A percentile compares a stretch with the other conserved stretches of the same genome.
Evolutionary conservation across 1,139 yeast species (phyloP).

Genomic region (Taphrina wiesneri): DNA sequence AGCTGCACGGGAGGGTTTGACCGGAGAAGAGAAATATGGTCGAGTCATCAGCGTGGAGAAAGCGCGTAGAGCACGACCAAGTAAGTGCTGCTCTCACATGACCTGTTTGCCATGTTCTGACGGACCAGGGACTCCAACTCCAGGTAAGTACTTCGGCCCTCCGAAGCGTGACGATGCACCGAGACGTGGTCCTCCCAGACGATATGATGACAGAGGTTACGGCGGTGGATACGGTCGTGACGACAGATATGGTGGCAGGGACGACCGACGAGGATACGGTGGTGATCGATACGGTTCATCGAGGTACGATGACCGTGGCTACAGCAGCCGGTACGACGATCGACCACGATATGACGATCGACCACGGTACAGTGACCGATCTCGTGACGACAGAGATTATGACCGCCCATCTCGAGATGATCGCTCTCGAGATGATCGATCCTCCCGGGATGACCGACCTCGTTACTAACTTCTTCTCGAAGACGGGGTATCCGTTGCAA

Average conservation of each 20-base stretch:
- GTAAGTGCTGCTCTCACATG: constrained; percentile 36
- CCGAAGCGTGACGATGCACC: constrained; percentile 42
- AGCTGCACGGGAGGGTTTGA: constrained; percentile 45
- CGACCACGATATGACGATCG: constrained; percentile 33
- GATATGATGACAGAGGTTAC: constrained; percentile 41
- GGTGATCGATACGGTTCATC: constrained; percentile 32
- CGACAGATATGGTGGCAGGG: constrained; percentile 42
- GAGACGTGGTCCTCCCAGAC: constrained; percentile 39
- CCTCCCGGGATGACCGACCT: constrained; percentile 25
- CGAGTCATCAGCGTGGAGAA: constrained; percentile 45
- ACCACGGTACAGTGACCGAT: constrained; percentile 17
- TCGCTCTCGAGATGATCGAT: constrained; percentile 16
- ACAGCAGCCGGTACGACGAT: constrained; percentile 24
- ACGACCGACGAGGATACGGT: constrained; percentile 42
- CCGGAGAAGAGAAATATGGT: constrained; percentile 46
- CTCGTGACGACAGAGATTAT: constrained; percentile 25
- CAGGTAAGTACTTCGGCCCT: constrained; percentile 51
- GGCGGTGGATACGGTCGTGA: constrained; percentile 41
- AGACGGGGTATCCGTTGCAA: not conserved
- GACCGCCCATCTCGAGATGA: constrained; percentile 27
- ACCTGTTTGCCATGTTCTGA: not conserved
- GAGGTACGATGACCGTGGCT: constrained; percentile 16
- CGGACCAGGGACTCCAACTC: constrained; percentile 46
- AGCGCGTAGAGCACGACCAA: constrained; percentile 48
- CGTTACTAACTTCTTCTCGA: constrained; percentile 8